These are phyloP conservation scores for Dalbergia cochinchinensis DNA, from an alignment of 306 rosid species.

Conservation along the genomic window DNA sequence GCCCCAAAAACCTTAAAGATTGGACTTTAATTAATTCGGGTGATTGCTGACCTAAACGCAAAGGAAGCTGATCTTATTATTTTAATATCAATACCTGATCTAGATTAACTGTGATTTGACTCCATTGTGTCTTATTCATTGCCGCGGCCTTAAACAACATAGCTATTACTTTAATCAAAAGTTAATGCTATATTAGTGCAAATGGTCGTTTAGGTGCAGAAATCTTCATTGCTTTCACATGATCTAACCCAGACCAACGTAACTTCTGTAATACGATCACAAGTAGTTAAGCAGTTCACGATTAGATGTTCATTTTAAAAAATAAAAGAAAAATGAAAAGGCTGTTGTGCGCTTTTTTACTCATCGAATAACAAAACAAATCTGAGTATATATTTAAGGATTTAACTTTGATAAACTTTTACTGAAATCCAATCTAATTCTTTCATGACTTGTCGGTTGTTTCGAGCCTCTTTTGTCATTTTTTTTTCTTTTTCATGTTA, in stretches of 20 bases:
- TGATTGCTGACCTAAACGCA: constrained; percentile 50
- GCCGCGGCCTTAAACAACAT: constrained; percentile 41
- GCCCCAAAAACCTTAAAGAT: constrained; percentile 54
- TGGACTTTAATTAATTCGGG: constrained; percentile 37
- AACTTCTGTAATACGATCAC: constrained; percentile 25
- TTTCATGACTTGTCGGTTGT: no score
- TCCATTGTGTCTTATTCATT: constrained; percentile 51
- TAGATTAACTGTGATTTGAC: constrained; percentile 59
- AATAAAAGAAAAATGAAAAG: not conserved
- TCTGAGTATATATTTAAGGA: not conserved
- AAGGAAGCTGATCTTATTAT: constrained; percentile 20
- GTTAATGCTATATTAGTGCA: constrained; percentile 34
- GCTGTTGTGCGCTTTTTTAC: not conserved
- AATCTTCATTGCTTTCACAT: constrained; percentile 46
- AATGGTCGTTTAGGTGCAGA: constrained; percentile 28
- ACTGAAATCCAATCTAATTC: no score
- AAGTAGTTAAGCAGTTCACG: constrained; percentile 36
- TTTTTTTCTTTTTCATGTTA: no score
- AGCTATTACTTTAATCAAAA: constrained; percentile 28
- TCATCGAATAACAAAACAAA: constrained; percentile 7
- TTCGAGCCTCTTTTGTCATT: no score
- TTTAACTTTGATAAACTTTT: no score
- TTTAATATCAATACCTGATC: constrained; percentile 44
- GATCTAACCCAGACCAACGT: constrained; percentile 17
- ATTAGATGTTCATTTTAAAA: constrained; percentile 7